Evolutionary conservation across 2,329 filamentous ascomycete species (phyloP), one percentile per base, ranked within the genome.

Genomic region (Geoglossum cookeanum): DNA sequence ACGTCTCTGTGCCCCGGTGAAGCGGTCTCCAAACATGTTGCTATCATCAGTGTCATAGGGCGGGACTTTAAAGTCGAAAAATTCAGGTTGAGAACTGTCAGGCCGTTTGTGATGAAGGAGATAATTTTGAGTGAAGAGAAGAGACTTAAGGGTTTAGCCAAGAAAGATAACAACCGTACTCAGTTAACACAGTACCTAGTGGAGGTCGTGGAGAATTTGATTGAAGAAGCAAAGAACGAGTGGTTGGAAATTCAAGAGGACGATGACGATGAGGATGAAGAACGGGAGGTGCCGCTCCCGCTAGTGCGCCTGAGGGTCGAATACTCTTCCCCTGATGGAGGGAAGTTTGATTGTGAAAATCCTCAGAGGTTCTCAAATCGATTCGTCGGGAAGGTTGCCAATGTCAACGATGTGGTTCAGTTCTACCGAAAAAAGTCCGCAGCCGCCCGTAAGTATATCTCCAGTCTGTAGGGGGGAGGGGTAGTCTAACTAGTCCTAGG

Each of bases 331-430:
- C 85, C 85, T 0, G 87, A 94, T 33, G 89, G 88, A 3, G 86
- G 88, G 13, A 80, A 81, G 39, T 98, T 88, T 64, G 87, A 97
- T 62, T 84, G 85, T 61, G 92, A 97, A 68, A 98, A 98, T 60
- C 90, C 92, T 0, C 92, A 97, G 67, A 82, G 92, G 7, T 96
- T 97, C 65, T 97, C 91, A 0, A 94, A 94, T 67, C 80, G 89
- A 2, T 98, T 97, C 63, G 78, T 85, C 1, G 85, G 83, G n/a
- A 86, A 81, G 65, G 91, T 98, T 0, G 92, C 92, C 59, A 98
- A 98, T 66, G 83, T 84, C 8, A 94, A 90, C 63, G 92, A 98
- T 64, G 88, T 98, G 0, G 83, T 98, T 0, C 85, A 91, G 65
- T 97, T 94, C 67, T 83, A 96, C 68, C 81, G 87, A 58, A 95